These are phyloP conservation scores for Agrostemma githago DNA, from an alignment of 148 eudicot genomes.

Conservation along the genomic window DNA sequence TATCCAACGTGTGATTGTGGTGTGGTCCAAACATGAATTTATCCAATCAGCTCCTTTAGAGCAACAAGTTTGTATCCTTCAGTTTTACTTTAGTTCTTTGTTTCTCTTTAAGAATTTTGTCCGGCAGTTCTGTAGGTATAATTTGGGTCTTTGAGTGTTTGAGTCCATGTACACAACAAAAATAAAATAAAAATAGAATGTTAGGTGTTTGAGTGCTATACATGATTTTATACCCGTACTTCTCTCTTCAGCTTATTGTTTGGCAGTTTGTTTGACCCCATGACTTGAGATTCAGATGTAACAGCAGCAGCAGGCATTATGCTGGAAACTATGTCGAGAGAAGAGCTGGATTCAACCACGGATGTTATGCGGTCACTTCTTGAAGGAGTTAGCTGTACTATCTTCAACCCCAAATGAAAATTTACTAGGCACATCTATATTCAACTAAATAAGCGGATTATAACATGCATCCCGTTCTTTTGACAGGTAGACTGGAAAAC, in stretches of 20 bases:
- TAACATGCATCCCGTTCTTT: conserved; percentile 16
- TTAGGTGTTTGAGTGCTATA: neutral
- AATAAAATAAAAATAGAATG: neutral
- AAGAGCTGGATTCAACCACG: conserved; percentile 78
- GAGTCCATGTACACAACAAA: no score
- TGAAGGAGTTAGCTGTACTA: conserved; percentile 88
- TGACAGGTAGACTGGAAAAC: conserved; percentile 83
- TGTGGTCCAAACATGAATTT: conserved; percentile 85
- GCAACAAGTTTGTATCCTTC: conserved; percentile 94
- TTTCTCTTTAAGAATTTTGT: neutral
- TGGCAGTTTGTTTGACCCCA: conserved; percentile 27
- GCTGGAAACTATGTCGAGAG: conserved; percentile 80
- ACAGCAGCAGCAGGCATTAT: conserved; percentile 89
- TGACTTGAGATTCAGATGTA: conserved; percentile 57
- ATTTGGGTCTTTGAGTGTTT: no score
- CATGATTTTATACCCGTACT: neutral
- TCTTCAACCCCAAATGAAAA: conserved; percentile 12
- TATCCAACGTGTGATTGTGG: conserved; percentile 47
- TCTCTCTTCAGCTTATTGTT: neutral
- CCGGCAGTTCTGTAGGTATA: neutral
- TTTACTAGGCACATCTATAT: neutral
- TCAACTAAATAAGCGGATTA: conserved; percentile 7
- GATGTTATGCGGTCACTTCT: conserved; percentile 81
- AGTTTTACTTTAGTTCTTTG: neutral
- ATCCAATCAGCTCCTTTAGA: conserved; percentile 78